These are phyloP conservation scores for Nannochloropsis limnetica DNA, from an alignment of 352 stramenopile species.

Conservation along the genomic window DNA sequence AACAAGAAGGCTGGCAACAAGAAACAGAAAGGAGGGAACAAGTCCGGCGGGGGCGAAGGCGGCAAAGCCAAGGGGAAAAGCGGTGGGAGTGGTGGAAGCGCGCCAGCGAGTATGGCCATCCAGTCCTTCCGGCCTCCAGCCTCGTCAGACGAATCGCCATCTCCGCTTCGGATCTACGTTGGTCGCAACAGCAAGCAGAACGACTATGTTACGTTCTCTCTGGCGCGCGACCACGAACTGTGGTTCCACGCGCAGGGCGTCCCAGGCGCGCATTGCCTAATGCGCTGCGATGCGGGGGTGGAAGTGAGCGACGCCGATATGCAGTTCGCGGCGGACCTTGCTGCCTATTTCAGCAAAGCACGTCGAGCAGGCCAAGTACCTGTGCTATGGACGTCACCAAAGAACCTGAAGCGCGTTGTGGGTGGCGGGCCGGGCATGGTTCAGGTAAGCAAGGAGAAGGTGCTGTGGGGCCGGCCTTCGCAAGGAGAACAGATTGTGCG, in stretches of 20 bases:
- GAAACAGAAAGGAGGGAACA: neutral
- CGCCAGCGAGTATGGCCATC: slow-evolving; percentile 4
- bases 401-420: slow-evolving; percentile 44
- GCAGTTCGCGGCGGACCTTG: slow-evolving; percentile 44
- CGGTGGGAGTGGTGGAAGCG: neutral
- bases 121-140: slow-evolving; percentile 13
- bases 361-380: slow-evolving; percentile 43
- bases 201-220: slow-evolving; percentile 45
- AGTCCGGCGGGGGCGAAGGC: neutral
- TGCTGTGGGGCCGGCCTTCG: slow-evolving; percentile 43
- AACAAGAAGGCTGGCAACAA: neutral
- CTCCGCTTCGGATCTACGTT: neutral
- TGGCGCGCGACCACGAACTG: slow-evolving; percentile 44
- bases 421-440: slow-evolving; percentile 48
- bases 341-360: slow-evolving; percentile 49
- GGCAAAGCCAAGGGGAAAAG: slow-evolving; percentile 14
- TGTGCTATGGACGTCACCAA: slow-evolving; percentile 44
- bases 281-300: slow-evolving; percentile 42
- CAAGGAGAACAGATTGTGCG: slow-evolving; percentile 19
- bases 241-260: slow-evolving; percentile 47
- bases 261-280: slow-evolving; percentile 43
- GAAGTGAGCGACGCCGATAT: slow-evolving; percentile 42
- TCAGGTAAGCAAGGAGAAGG: slow-evolving; percentile 43
- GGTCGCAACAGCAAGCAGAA: slow-evolving; percentile 48
- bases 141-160: neutral